Percentiles rank a stretch among this genome's conserved stretches.
phyloP scores from a whole-genome alignment of 116 monocot species.

The Papilionanthe hybrid region DNA sequence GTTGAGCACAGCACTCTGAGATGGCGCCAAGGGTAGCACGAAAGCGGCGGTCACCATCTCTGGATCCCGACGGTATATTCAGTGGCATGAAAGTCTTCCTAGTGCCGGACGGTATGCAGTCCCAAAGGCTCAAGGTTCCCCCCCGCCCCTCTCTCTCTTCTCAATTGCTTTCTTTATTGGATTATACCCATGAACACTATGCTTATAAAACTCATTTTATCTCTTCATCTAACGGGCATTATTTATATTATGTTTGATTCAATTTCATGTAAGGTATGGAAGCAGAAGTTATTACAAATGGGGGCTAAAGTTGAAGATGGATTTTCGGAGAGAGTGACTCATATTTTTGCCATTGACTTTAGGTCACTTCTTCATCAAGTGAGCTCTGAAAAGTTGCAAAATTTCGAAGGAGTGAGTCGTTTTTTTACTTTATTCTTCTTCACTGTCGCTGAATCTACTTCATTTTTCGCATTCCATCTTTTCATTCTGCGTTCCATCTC shows the following conservation, averaged over 20 bases:
- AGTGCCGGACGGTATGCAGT: constrained; percentile 47
- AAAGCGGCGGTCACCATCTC: constrained; percentile 19
- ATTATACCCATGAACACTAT: not conserved
- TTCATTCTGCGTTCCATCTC: too few relatives aligned
- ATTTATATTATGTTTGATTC: not conserved
- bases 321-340: constrained; percentile 47
- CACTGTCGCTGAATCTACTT: not conserved
- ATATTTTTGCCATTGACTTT: constrained; percentile 53
- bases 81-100: constrained; percentile 71
- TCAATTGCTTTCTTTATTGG: not conserved
- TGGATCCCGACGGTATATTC: constrained; percentile 70
- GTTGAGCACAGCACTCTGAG: not conserved
- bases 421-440: not conserved
- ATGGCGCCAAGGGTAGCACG: constrained; percentile 31
- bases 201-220: not conserved
- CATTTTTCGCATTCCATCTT: not conserved
- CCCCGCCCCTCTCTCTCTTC: too few relatives aligned
- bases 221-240: constrained; percentile 3
- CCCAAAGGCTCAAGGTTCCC: constrained; percentile 58
- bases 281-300: constrained; percentile 70
- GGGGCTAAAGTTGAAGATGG: constrained; percentile 58
- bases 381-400: constrained; percentile 24
- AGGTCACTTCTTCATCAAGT: constrained; percentile 34
- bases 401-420: constrained; percentile 47
- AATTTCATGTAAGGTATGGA: constrained; percentile 57